Conservation (phyloP, 2,329 filamentous ascomycete genomes). For the Microdochium paspali region DNA sequence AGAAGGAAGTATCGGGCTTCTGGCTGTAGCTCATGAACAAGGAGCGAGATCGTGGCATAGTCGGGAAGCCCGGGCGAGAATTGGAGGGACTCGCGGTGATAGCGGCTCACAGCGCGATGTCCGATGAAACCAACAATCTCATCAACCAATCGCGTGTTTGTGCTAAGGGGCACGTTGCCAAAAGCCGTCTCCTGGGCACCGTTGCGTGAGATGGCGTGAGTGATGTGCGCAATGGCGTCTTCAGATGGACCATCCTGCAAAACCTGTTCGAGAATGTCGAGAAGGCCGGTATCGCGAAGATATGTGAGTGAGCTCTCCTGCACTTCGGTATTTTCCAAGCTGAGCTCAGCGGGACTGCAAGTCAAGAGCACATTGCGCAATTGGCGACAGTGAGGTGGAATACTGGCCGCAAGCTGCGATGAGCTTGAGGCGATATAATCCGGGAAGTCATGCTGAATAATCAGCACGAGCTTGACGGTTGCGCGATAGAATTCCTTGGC, state of each 20-base stretch:
- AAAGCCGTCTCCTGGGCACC: constrained; percentile 51
- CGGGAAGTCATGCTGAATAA: constrained; percentile 89
- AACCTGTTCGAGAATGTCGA: constrained; percentile 50
- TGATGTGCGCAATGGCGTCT: constrained; percentile 68
- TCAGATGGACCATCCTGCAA: constrained; percentile 54
- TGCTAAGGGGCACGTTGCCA: constrained; percentile 56
- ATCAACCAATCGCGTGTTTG: constrained; percentile 65
- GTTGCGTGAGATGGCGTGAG: constrained; percentile 58
- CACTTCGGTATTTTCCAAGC: constrained; percentile 44
- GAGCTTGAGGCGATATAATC: constrained; percentile 89
- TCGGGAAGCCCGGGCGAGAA: constrained; percentile 60
- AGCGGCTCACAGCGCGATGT: constrained; percentile 56
- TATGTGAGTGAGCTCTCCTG: constrained; percentile 15
- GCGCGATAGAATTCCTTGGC: constrained; percentile 80
- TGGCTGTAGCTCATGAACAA: constrained; percentile 65
- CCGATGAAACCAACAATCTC: constrained; percentile 79
- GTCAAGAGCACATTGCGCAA: constrained; percentile 81
- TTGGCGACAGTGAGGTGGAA: constrained; percentile 78
- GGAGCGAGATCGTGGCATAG: constrained; percentile 62
- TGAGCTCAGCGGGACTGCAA: constrained; percentile 58
- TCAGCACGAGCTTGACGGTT: constrained; percentile 69
- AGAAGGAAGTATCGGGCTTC: constrained; percentile 81
- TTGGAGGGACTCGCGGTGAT: constrained; percentile 47
- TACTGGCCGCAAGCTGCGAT: constrained; percentile 67
- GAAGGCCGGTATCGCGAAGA: constrained; percentile 43